Evolutionary conservation across 2,329 filamentous ascomycete species (phyloP).

Genomic region (Diaporthe citriasiana): DNA sequence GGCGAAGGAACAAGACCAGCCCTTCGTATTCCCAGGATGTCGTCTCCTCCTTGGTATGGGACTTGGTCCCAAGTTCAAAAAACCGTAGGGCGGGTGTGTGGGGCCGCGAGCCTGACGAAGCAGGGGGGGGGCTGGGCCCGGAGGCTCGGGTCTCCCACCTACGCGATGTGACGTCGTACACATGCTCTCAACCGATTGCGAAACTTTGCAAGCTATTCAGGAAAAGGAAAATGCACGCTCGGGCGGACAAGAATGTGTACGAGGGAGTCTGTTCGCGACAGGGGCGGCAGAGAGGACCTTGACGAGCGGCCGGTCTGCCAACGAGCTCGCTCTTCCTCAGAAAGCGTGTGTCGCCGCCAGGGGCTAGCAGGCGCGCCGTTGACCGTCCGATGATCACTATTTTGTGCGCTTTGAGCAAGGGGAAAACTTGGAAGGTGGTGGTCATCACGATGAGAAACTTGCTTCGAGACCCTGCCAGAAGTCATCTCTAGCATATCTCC

Average conservation of each 20-base stretch:
- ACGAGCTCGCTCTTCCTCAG: background rate
- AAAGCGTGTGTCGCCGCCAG: background rate
- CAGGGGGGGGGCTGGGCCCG: conserved; percentile 28
- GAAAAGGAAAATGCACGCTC: background rate
- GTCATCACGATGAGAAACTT: background rate
- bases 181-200: background rate
- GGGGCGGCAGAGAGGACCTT: background rate
- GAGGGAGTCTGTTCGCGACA: conserved; percentile 19
- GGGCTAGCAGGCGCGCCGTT: conserved; percentile 8
- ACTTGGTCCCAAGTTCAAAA: background rate
- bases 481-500: background rate
- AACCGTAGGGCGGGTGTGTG: background rate
- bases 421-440: background rate
- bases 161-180: conserved; percentile 23
- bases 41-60: background rate
- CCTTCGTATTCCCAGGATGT: conserved; percentile 21
- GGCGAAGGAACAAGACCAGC: background rate
- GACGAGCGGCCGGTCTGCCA: background rate
- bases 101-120: background rate
- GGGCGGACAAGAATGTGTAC: background rate
- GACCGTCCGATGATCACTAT: background rate
- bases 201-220: background rate
- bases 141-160: conserved; percentile 9
- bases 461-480: background rate
- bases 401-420: background rate